These are phyloP conservation scores for Kodamaea lidongshanica DNA, from an alignment of 805 yeast species.

Conservation along the genomic window DNA sequence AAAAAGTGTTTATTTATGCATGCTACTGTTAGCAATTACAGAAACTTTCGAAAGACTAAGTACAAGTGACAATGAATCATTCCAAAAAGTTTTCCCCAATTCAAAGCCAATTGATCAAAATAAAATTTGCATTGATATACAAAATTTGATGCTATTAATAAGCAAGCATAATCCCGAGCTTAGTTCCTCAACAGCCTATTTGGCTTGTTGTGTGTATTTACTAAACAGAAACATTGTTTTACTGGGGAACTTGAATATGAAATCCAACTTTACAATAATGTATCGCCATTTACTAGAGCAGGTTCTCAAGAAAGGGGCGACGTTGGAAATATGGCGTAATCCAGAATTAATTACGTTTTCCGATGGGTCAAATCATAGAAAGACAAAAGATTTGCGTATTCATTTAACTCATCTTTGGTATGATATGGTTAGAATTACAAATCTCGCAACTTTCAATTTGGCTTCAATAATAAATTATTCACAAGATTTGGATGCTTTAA, in stretches of 20 bases:
- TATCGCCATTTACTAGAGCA: conserved; percentile 4
- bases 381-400: conserved; percentile 3
- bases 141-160: not conserved
- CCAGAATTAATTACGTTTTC: conserved; percentile 4
- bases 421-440: conserved; percentile 28
- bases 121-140: not conserved
- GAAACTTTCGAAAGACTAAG: conserved; percentile 23
- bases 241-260: conserved; percentile 1
- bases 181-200: conserved; percentile 2
- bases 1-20: conserved; percentile 24
- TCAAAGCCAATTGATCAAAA: conserved; percentile 8
- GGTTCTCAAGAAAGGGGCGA: conserved; percentile 3
- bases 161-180: conserved; percentile 3
- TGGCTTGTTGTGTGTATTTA: conserved; percentile 2
- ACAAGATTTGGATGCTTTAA: conserved; percentile 14
- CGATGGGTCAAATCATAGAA: conserved; percentile 1
- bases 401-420: conserved; percentile 23
- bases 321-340: conserved; percentile 6
- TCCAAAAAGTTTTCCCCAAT: conserved; percentile 19
- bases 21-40: conserved; percentile 27
- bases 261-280: conserved; percentile 2
- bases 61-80: conserved; percentile 8
- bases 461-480: conserved; percentile 20
- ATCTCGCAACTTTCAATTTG: conserved; percentile 21
- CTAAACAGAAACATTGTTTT: conserved; percentile 3